These are phyloP conservation scores for Russula earlei DNA, from an alignment of 768 basidiomycete genomes.

Conservation along the genomic window DNA sequence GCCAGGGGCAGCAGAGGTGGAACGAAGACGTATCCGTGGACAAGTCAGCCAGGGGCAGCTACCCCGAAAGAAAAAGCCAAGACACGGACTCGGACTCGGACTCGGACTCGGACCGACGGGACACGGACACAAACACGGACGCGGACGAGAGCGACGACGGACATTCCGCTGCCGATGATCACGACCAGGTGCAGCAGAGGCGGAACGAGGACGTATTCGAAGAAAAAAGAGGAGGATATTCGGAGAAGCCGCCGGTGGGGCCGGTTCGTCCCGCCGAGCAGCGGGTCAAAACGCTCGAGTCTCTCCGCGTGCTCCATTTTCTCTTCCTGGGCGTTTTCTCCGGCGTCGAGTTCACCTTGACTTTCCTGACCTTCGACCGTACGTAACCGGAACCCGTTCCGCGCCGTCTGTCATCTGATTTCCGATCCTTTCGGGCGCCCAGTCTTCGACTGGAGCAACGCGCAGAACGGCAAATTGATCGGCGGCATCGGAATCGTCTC, in stretches of 20 bases:
- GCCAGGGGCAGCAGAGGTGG: no score
- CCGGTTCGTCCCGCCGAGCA: constrained; percentile 28
- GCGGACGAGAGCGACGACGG: no score
- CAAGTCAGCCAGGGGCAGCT: no score
- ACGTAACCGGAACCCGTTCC: constrained; percentile 26
- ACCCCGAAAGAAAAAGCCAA: no score
- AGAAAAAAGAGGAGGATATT: neutral
- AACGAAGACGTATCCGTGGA: no score
- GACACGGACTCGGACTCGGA: no score
- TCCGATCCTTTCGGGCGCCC: no score
- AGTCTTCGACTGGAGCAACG: constrained; percentile 88
- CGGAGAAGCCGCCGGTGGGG: constrained; percentile 5
- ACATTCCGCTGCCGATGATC: no score
- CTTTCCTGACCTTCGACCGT: constrained; percentile 89
- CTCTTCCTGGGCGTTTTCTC: constrained; percentile 86
- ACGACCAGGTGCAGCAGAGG: no score
- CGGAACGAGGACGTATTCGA: no score
- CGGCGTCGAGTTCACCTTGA: constrained; percentile 93
- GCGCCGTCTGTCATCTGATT: neutral
- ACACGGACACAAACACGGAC: no score
- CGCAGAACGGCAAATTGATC: constrained; percentile 78
- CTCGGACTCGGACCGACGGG: no score
- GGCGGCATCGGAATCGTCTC: constrained; percentile 85
- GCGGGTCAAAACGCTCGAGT: constrained; percentile 47
- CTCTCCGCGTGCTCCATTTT: constrained; percentile 65